Evolutionary conservation across 495 filamentous ascomycete species (phyloP).

Genomic region (Letharia lupina): DNA sequence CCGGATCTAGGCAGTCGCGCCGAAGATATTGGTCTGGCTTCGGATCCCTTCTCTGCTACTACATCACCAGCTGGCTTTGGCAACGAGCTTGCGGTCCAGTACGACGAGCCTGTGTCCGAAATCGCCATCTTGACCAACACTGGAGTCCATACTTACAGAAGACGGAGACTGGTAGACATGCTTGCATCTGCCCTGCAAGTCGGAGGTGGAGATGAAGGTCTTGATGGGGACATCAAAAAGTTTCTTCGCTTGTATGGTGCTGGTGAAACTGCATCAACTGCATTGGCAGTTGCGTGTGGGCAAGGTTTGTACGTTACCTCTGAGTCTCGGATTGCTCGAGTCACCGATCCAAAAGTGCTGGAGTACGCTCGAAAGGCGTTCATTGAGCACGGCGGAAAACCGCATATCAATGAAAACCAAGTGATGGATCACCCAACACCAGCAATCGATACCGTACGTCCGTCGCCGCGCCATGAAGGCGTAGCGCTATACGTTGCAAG

Average conservation of each 20-base stretch:
- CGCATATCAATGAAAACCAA: slow-evolving; percentile 63
- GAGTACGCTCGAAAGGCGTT: slow-evolving; percentile 79
- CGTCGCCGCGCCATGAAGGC: slow-evolving; percentile 83
- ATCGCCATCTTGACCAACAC: slow-evolving; percentile 85
- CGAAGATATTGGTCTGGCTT: slow-evolving; percentile 69
- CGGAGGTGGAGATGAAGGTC: slow-evolving; percentile 66
- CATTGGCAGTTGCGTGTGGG: slow-evolving; percentile 92
- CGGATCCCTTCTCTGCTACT: slow-evolving; percentile 57
- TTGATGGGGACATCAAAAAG: slow-evolving; percentile 69
- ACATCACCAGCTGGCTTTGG: slow-evolving; percentile 73
- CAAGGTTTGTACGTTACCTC: slow-evolving; percentile 71
- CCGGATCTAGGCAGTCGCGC: slow-evolving; percentile 59
- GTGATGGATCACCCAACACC: slow-evolving; percentile 52
- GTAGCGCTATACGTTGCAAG: slow-evolving; percentile 79
- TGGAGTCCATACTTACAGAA: slow-evolving; percentile 74
- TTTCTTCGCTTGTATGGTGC: slow-evolving; percentile 80
- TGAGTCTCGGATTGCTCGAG: slow-evolving; percentile 56
- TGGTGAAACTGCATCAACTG: slow-evolving; percentile 77
- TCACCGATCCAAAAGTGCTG: slow-evolving; percentile 73
- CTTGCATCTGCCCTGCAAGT: slow-evolving; percentile 72
- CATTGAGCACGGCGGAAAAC: slow-evolving; percentile 81
- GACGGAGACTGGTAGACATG: slow-evolving; percentile 81
- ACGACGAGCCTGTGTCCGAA: slow-evolving; percentile 69
- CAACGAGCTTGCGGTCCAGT: slow-evolving; percentile 92
- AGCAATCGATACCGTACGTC: slow-evolving; percentile 68